Conservation (phyloP, 768 basidiomycete species). For the Russula dissimulans region DNA sequence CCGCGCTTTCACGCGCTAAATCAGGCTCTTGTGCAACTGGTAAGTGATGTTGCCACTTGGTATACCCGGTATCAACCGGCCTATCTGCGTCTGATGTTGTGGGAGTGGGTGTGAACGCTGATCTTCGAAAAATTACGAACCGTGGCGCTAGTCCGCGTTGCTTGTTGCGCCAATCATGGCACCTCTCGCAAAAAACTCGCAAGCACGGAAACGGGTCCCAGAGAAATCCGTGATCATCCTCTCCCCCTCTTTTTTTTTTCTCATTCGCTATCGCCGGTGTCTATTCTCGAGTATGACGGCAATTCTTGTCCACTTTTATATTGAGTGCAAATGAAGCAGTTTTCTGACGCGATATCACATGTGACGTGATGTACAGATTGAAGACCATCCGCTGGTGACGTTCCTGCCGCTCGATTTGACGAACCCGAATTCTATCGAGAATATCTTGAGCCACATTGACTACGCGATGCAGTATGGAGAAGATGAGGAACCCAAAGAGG, state of each 20-base stretch:
- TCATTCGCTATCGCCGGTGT: not conserved
- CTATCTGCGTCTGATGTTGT: not conserved
- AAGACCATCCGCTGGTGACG: conserved; percentile 95
- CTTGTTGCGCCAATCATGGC: conserved; percentile 8
- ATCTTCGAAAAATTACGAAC: conserved; percentile 10
- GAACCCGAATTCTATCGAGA: conserved; percentile 80
- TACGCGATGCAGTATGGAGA: conserved; percentile 99
- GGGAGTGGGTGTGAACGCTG: conserved; percentile 1
- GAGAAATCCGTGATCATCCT: not conserved
- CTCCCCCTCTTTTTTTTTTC: not conserved
- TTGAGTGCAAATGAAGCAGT: not conserved
- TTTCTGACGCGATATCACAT: conserved; percentile 9
- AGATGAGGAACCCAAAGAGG: conserved; percentile 95
- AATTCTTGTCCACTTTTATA: not conserved
- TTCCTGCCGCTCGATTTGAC: conserved; percentile 93
- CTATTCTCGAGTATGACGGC: conserved; percentile 11
- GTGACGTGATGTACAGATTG: conserved; percentile 55
- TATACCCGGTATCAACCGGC: conserved; percentile 1
- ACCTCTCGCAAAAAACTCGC: conserved; percentile 8
- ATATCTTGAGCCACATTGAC: conserved; percentile 91
- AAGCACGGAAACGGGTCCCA: not conserved
- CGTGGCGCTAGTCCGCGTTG: conserved; percentile 5
- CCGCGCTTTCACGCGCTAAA: conserved; percentile 90
- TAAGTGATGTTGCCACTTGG: conserved; percentile 32
- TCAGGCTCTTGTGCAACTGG: conserved; percentile 89